phyloP scores from a whole-genome alignment of 352 stramenopile genomes.

The Thalassiosira mediterranea region DNA sequence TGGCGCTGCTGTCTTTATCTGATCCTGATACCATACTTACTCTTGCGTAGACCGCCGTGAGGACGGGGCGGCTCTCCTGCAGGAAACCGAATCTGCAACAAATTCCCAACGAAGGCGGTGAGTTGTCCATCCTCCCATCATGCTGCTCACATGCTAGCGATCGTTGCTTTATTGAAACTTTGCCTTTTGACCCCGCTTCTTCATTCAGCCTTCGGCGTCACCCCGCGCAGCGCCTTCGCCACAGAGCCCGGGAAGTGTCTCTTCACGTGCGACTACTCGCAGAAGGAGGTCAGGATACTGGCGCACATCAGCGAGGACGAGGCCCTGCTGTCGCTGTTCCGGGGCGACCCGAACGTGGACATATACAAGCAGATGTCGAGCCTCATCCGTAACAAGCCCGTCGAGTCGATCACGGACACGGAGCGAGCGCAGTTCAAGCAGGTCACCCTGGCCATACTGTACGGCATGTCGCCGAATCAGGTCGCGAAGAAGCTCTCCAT shows the following conservation, averaged over 20 bases:
- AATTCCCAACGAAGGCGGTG: slow-evolving; percentile 25
- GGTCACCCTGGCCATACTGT: slow-evolving; percentile 59
- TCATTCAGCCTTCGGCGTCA: slow-evolving; percentile 33
- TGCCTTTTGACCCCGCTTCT: not conserved
- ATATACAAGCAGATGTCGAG: slow-evolving; percentile 68
- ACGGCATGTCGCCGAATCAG: slow-evolving; percentile 53
- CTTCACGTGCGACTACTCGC: slow-evolving; percentile 64
- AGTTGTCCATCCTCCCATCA: slow-evolving; percentile 1
- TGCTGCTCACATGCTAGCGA: slow-evolving; percentile 7
- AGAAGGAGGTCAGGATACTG: slow-evolving; percentile 69
- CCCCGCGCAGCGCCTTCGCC: slow-evolving; percentile 49
- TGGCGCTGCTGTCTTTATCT: not conserved
- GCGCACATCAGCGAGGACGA: slow-evolving; percentile 57
- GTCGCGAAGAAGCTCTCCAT: slow-evolving; percentile 61
- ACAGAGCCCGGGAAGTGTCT: slow-evolving; percentile 23
- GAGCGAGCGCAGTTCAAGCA: slow-evolving; percentile 57
- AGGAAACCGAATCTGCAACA: slow-evolving; percentile 62
- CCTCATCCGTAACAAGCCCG: slow-evolving; percentile 49
- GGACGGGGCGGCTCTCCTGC: slow-evolving; percentile 60
- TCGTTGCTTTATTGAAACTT: not conserved
- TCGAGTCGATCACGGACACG: slow-evolving; percentile 23
- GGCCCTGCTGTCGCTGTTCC: slow-evolving; percentile 51
- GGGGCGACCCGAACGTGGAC: slow-evolving; percentile 37
- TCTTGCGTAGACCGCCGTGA: slow-evolving; percentile 16
- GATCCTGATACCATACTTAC: too few species aligned